Base-by-base conservation (phyloP, 345 rosid genomes). In the Dovyalis caffra region DNA sequence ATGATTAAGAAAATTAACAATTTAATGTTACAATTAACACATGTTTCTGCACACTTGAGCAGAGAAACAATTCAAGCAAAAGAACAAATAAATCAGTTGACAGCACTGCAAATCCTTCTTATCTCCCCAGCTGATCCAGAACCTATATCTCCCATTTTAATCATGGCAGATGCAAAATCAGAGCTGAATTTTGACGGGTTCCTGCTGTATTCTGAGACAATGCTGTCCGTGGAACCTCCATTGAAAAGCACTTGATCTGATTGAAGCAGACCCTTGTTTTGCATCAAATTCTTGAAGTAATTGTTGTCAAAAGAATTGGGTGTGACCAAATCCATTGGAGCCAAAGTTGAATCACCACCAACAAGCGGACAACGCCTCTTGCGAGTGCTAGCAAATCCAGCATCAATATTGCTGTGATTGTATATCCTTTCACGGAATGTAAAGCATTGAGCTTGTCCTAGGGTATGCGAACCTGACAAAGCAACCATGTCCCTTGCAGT, bases 61-160 rank as follows among this genome's bases (percentile, higher is more conserved):
- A 37, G 18, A 11, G 5, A 32, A 21, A 64, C 0, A 4, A 5
- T 3, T 3, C 11, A 35, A 35, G 28, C 0, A 10, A 15, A 43
- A 5, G 21, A 6, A 15, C 9, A 14, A 14, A n/a, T n/a, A 45
- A 56, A 64, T 75, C 77, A 87, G 49, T 87, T 87, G 58, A 77
- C 75, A 25, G 60, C 80, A 43, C 67, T 70, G 83, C 88, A 85
- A 6, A 77, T 68, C 68, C 75, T 82, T 14, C 86, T 77, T 53
- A 84, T 81, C 69, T 80, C 66, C 18, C 90, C 79, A 14, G 80
- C 76, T 49, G 87, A 56, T 25, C 86, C 87, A 0, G 85, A 71
- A 31, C 72, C 64, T 11, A 87, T 80, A 64, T 87, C 78, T 66
- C 87, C 88, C 88, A 85, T 87, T 56, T 81, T 87, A 60, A 85